Evolutionary conservation across 495 filamentous ascomycete species (phyloP), one percentile per base, ranked within the genome.

Genomic region (Penicillium odoratum): DNA sequence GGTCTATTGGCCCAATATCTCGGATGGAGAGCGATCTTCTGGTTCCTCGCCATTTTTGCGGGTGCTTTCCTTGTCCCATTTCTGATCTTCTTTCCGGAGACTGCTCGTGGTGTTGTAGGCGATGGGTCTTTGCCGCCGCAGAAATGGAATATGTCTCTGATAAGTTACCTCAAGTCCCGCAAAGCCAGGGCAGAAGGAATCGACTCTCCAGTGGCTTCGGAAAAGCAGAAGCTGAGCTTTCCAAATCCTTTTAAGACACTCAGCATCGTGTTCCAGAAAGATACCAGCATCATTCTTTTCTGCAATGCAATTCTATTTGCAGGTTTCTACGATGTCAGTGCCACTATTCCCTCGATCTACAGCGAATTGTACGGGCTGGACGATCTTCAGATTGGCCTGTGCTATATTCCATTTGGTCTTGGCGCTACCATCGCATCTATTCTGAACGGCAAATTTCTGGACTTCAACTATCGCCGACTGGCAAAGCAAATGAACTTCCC

Each of bases 381-480:
- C 53, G 78, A 80, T 46, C 68, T 84, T 25, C 62, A 80, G 25
- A 62, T 83, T 36, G 81, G 81, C n/a, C 65, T 81, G 1, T 75
- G 73, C 51, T 83, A 77, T 34, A 70, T 82, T 7, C 71, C 81
- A 5, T 72, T 78, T 36, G 76, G 75, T 0, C 55, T 74, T 0
- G 79, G 80, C 18, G 73, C 93, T 51, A 91, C 89, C 48, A 85
- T 96, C 50, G 94, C 92, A 57, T 90, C 91, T 40, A 87, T 96
- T 58, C 85, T 90, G 59, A 91, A 92, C 68, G 93, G 93, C 58
- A 91, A 93, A 70, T 88, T 96, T 66, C 57, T 82, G 59, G 81
- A 82, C 53, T 59, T 59, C 21, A 81, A 81, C 53, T 83, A 78
- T 63, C 69, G 70, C n/a, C 64, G 67, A 7, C 62, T 71, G 4